Base-by-base conservation (phyloP, 1,139 yeast species). In the Taphrina flavorubra region DNA sequence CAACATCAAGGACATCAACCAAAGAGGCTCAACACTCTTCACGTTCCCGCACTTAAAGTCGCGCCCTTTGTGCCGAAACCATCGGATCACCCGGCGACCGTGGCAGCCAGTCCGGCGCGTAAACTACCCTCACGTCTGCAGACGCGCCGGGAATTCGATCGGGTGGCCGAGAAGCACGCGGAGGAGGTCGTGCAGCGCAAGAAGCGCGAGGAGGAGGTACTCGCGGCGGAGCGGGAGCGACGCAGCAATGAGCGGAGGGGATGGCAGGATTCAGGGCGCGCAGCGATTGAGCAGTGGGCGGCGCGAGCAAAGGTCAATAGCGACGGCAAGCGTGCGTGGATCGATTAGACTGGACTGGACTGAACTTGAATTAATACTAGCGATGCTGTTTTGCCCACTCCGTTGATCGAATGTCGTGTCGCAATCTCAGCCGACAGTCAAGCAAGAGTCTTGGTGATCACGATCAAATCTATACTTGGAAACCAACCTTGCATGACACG, bases 91-190 rank as follows among this genome's bases (percentile, higher is more conserved):
- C 53, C 39, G 20, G 20, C 53, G 6, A 58, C 62, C 10, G 31
- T 58, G n/a, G 62, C 62, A n/a, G 62, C 62, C 18, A 58, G 62
- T 58, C 62, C 62, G 14, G 51, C 62, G 42, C 51, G 62, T 42
- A 44, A 42, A 31, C n/a, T 58, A 20, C 62, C 62, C 20, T 44
- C 62, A 1, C 51, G 62, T 13, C 53, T 58, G 14, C 36, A 25
- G 25, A 58, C 42, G 10, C 51, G 62, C 7, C 37, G 62, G 8
- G 62, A 58, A 16, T 58, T 58, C 25, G 62, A 58, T 53, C 42
- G 31, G 62, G 53, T 58, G 14, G 62, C 62, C n/a, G 62, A 44
- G 42, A 42, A 31, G 46, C 62, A 58, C 53, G 62, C 62, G 13
- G 62, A 58, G 34, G 40, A 58, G 34, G 62, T 44, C 6, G 47